Base-by-base conservation (phyloP, 2,329 filamentous ascomycete genomes). In the Paraconiothyrium brasiliense region DNA sequence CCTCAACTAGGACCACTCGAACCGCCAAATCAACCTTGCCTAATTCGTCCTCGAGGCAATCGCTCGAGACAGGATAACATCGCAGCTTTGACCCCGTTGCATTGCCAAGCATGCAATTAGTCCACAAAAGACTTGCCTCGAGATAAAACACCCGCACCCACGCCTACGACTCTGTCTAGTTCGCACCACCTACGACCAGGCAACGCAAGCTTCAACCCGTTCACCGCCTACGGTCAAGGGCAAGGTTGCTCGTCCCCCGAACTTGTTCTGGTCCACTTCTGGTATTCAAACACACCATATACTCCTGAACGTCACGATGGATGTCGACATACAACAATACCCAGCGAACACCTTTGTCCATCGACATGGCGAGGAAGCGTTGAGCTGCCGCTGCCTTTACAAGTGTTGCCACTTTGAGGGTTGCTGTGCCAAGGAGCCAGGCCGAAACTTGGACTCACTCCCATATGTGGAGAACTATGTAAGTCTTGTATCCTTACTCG, bases 361-460 rank as follows among this genome's bases (percentile, higher is more conserved):
- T 16, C 37, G 37, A 14, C 16, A 16, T 41, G 14, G 13, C 37
- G 37, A 41, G 5, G 37, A 41, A 14, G 14, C 37, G 1, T 30
- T 50, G 10, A 39, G 24, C 30, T 54, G 50, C 20, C 22, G 6
- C 10, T 59, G 49, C 49, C 6, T 16, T 2, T 9, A 37, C 57
- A 59, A 48, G 35, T 59, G 57, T 41, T 59, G 57, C 20, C 20
- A 30, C 39, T 48, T 58, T 37, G 56, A 50, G 27, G 56, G 56
- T n/a, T 58, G 56, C 27, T 51, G 56, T 24, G n/a, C 2, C 35
- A 35, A 13, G 27, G 22, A 44, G 11, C 34, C 47, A 4, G 20
- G 35, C 14, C 30, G 44, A 44, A 39, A 16, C 35, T 24, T 30
- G 11, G 56, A 51, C 14, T 14, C 39, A 8, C 9, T 9, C 20